A percentile compares a stretch with the other conserved stretches of the same genome.
Conservation (phyloP, 2,329 filamentous ascomycete genomes). For the Tothia fuscella region DNA sequence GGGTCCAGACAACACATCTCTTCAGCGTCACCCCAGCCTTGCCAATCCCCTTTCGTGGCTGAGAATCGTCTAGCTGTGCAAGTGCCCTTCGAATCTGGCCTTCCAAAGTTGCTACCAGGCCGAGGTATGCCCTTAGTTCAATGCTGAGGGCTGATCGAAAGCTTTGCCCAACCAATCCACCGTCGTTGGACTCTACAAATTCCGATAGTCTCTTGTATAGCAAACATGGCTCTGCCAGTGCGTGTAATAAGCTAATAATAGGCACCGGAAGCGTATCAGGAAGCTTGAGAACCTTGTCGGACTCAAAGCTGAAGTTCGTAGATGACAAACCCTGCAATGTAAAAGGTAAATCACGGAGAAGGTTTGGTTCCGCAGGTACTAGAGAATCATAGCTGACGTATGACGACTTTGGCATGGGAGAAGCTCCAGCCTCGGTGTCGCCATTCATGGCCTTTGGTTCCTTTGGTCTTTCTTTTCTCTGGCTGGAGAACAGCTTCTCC, state of each 20-base stretch:
- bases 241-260: constrained; percentile 75
- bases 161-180: constrained; percentile 80
- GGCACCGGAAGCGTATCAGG: constrained; percentile 72
- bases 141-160: constrained; percentile 73
- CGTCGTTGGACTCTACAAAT: constrained; percentile 68
- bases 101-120: constrained; percentile 82
- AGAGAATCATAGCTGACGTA: constrained; percentile 11
- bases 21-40: constrained; percentile 90
- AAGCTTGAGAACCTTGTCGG: constrained; percentile 57
- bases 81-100: constrained; percentile 80
- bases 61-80: constrained; percentile 55
- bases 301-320: constrained; percentile 65
- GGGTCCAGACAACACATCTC: constrained; percentile 91
- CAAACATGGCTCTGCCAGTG: constrained; percentile 84
- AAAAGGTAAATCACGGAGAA: constrained; percentile 66
- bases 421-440: constrained; percentile 7
- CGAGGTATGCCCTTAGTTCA: constrained; percentile 81
- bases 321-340: constrained; percentile 88
- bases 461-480: constrained; percentile 4
- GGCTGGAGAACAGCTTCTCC: constrained; percentile 2
- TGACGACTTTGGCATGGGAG: background rate
- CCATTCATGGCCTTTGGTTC: constrained; percentile 6
- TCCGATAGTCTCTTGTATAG: constrained; percentile 69
- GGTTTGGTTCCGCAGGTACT: constrained; percentile 31
- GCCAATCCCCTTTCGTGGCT: constrained; percentile 58